Conservation (phyloP, 2,329 filamentous ascomycete species). For the Whalleya microplaca region DNA sequence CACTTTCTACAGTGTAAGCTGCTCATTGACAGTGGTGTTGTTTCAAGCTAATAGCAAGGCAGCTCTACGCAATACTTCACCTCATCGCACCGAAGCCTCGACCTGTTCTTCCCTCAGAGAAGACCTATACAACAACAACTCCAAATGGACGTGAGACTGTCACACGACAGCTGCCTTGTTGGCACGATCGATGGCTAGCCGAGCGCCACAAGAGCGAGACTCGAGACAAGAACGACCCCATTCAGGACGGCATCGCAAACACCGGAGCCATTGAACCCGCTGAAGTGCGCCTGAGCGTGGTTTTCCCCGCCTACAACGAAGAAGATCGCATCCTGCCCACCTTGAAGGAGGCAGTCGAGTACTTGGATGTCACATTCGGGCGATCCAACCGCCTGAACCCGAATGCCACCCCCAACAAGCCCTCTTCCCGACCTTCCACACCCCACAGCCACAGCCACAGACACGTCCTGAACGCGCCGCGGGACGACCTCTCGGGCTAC, state of each 20-base stretch:
- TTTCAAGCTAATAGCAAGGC: conserved; percentile 14
- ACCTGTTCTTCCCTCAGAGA: conserved; percentile 74
- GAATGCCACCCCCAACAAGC: conserved; percentile 34
- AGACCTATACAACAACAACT: conserved; percentile 78
- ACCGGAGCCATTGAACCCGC: conserved; percentile 70
- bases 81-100: conserved; percentile 83
- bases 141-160: conserved; percentile 61
- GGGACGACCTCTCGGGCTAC: conserved; percentile 64
- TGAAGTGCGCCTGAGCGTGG: conserved; percentile 85
- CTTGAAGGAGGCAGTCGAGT: conserved; percentile 87
- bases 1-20: conserved; percentile 44
- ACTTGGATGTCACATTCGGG: conserved; percentile 79
- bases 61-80: conserved; percentile 72
- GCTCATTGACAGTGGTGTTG: neutral
- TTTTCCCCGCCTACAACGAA: conserved; percentile 96
- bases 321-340: conserved; percentile 81
- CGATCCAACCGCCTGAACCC: conserved; percentile 38
- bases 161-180: conserved; percentile 72
- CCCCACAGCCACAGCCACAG: conserved; percentile 41
- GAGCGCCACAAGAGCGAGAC: conserved; percentile 58
- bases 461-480: conserved; percentile 41
- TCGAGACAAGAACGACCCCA: conserved; percentile 40
- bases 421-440: conserved; percentile 36
- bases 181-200: conserved; percentile 77
- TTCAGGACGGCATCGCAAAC: conserved; percentile 46